Base-by-base conservation (phyloP, 345 rosid genomes). In the Salix arbutifolia region DNA sequence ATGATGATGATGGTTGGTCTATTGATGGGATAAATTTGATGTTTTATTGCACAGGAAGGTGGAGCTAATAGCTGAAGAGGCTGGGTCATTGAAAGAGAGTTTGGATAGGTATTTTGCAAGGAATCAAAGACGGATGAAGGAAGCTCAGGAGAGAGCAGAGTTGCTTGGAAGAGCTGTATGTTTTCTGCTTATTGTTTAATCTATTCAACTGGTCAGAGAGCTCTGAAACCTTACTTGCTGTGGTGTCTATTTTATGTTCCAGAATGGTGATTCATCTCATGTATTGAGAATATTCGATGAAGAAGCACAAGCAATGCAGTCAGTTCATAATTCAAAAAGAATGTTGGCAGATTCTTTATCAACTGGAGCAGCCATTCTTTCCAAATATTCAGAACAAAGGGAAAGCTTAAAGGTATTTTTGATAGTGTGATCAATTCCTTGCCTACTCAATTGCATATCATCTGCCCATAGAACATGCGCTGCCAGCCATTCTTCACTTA, bases 31-130 rank as follows among this genome's bases (percentile, higher is more conserved):
- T 46, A 26, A 31, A 62, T 56, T 65, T n/a, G 26, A 13, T 37
- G 5, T 69, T 69, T 28, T 58, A 58, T 56, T 40, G 46, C 70
- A 48, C 84, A 91, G 96, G 73, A 95, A 95, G 87, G 90, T 89
- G 76, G 99, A 95, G 73, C 99, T 90, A 86, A 83, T 95, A 14
- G 91, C 92, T 30, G 98, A 96, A 84, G 98, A 91, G 73, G 92
- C 94, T 3, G 98, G 86, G 71, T 88, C 94, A 46, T 86, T 93
- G 87, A 96, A 89, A 35, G 88, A 83, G 33, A 88, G 99, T 79
- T 65, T 93, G 64, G 94, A 93, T 69, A 91, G 90, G 72, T 88
- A 89, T 80, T 84, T 81, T 44, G 72, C 60, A 62, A 90, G 96
- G 87, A 96, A 86, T 81, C 93, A 91, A 75, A 91, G 81, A 79